Percentiles rank a stretch among this genome's conserved stretches.
Evolutionary conservation across 306 rosid species (phyloP).

Genomic region (apple (Malus domestica)): DNA sequence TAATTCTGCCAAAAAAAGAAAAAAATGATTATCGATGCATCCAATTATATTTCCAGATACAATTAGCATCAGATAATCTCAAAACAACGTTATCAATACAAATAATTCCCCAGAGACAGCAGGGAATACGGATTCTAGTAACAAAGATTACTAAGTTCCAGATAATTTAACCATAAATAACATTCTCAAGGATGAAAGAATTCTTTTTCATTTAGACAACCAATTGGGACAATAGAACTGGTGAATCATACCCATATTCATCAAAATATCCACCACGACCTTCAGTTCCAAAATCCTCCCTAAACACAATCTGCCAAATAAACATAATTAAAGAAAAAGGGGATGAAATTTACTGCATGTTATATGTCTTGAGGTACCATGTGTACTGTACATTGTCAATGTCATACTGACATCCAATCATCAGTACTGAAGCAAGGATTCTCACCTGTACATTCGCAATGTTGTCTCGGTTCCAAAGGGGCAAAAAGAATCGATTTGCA

Average conservation of each 20-base stretch:
- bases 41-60: conserved; percentile 11
- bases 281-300: conserved; percentile 97
- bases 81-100: background rate
- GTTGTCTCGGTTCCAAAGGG: conserved; percentile 98
- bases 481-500: conserved; percentile 84
- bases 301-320: conserved; percentile 76
- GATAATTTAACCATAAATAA: background rate
- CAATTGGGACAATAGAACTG: background rate
- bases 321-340: background rate
- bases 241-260: conserved; percentile 70
- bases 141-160: background rate
- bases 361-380: conserved; percentile 1
- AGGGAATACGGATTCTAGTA: conserved; percentile 7
- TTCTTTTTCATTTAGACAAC: conserved; percentile 4
- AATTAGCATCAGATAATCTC: background rate
- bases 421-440: conserved; percentile 9
- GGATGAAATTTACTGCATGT: background rate
- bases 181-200: background rate
- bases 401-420: background rate
- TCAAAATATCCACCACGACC: conserved; percentile 99
- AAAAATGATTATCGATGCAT: conserved; percentile 1
- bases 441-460: conserved; percentile 88
- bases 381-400: conserved; percentile 7
- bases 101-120: background rate
- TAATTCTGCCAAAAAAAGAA: conserved; percentile 55